These are phyloP conservation scores for Isoetes taiwanensis DNA, from an alignment of 75 land plant species.

Conservation along the genomic window DNA sequence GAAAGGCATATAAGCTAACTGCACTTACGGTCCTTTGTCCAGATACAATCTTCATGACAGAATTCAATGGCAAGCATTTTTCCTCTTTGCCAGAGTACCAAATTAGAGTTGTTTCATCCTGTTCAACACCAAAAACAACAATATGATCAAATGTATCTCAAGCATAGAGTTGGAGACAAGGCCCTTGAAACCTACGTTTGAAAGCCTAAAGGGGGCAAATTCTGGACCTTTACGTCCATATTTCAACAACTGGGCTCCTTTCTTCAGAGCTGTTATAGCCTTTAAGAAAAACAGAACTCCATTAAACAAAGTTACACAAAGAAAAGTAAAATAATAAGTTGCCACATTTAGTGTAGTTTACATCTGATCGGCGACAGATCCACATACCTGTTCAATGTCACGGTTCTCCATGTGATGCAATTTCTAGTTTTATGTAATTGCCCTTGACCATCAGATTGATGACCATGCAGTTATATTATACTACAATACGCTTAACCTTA, in stretches of 20 bases:
- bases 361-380: background rate
- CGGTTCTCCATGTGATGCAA: too few species aligned
- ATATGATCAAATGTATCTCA: background rate
- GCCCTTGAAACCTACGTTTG: background rate
- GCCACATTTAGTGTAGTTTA: background rate
- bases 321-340: background rate
- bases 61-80: background rate
- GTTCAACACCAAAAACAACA: background rate
- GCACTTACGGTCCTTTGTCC: background rate
- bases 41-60: background rate
- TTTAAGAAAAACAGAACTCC: conserved; percentile 15
- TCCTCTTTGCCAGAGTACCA: background rate
- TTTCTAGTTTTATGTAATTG: too few species aligned
- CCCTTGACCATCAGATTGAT: too few species aligned
- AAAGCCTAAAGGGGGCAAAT: background rate
- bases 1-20: background rate
- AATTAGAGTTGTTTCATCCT: background rate
- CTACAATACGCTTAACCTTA: too few species aligned
- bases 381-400: conserved; percentile 34
- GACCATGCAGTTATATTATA: too few species aligned
- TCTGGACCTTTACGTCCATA: conserved; percentile 20
- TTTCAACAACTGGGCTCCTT: conserved; percentile 52
- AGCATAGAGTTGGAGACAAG: too few species aligned
- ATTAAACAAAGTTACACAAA: background rate
- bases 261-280: conserved; percentile 57